phyloP scores from a whole-genome alignment of 1,284 basidiomycete species.

The Puccinia novopanici region DNA sequence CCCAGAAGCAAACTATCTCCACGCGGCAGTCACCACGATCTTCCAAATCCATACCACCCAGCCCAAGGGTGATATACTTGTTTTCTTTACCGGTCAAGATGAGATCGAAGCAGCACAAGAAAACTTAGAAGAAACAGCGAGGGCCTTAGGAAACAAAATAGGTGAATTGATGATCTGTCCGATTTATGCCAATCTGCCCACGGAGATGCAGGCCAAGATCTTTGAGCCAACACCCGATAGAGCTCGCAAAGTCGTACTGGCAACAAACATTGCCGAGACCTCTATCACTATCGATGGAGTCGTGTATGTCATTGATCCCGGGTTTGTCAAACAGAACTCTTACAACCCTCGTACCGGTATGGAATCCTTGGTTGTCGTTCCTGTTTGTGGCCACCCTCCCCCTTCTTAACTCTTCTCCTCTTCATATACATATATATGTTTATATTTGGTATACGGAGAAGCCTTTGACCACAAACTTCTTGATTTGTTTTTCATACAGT shows the following conservation, averaged over 20 bases:
- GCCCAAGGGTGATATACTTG: constrained; percentile 94
- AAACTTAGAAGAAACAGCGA: constrained; percentile 89
- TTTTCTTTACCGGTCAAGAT: constrained; percentile 98
- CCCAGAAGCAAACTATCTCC: constrained; percentile 95
- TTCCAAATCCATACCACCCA: constrained; percentile 99
- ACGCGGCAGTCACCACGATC: constrained; percentile 96
- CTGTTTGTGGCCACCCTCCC: constrained; percentile 65
- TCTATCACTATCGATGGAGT: constrained; percentile 97
- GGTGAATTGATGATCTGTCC: constrained; percentile 92
- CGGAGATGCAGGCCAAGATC: constrained; percentile 98
- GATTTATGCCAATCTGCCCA: constrained; percentile 96
- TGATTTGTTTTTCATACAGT: constrained; percentile 62
- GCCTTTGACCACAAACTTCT: background rate
- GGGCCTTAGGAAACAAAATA: constrained; percentile 92
- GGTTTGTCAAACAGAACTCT: constrained; percentile 95
- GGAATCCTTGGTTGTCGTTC: constrained; percentile 89
- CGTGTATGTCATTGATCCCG: constrained; percentile 95
- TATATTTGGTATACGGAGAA: background rate
- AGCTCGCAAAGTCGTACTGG: constrained; percentile 87
- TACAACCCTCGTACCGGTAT: constrained; percentile 96
- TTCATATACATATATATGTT: background rate
- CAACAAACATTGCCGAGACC: constrained; percentile 98
- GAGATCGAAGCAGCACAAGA: constrained; percentile 94
- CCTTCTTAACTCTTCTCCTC: background rate
- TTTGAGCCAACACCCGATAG: constrained; percentile 98